Conservation (phyloP, 352 stramenopile species). For the Globisporangium iwayamae region DNA sequence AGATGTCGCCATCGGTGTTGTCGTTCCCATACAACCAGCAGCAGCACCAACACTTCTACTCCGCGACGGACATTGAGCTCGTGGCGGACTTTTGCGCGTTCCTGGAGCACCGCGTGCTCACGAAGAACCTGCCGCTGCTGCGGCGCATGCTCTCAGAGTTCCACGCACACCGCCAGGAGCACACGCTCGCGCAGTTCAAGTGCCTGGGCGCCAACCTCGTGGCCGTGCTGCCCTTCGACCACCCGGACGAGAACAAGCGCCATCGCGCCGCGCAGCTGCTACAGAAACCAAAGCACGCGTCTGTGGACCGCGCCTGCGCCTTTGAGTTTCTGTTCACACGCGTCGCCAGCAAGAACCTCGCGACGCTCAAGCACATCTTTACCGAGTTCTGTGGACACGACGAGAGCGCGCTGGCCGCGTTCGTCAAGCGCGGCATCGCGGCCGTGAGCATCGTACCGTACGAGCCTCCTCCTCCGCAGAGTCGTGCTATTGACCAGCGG, state of each 20-base stretch:
- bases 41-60: not conserved
- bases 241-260: conserved; percentile 8
- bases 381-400: conserved; percentile 25
- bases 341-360: conserved; percentile 37
- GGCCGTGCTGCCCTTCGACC: conserved; percentile 33
- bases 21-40: not conserved
- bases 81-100: conserved; percentile 54
- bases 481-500: not conserved
- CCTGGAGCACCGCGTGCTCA: conserved; percentile 45
- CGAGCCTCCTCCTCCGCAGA: conserved; percentile 9
- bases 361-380: conserved; percentile 36
- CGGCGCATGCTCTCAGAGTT: conserved; percentile 55
- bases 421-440: conserved; percentile 23
- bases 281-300: conserved; percentile 23
- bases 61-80: conserved; percentile 25
- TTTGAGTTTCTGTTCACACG: conserved; percentile 39
- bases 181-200: conserved; percentile 38
- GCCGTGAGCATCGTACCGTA: conserved; percentile 43
- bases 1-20: no score
- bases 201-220: conserved; percentile 31
- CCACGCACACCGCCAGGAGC: conserved; percentile 37
- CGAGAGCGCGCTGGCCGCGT: conserved; percentile 24
- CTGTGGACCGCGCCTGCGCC: conserved; percentile 21
- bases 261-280: conserved; percentile 25
- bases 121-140: conserved; percentile 43